These are phyloP conservation scores for Pseudogymnoascus sp. DNA, from an alignment of 2,329 filamentous ascomycete genomes.

Conservation along the genomic window DNA sequence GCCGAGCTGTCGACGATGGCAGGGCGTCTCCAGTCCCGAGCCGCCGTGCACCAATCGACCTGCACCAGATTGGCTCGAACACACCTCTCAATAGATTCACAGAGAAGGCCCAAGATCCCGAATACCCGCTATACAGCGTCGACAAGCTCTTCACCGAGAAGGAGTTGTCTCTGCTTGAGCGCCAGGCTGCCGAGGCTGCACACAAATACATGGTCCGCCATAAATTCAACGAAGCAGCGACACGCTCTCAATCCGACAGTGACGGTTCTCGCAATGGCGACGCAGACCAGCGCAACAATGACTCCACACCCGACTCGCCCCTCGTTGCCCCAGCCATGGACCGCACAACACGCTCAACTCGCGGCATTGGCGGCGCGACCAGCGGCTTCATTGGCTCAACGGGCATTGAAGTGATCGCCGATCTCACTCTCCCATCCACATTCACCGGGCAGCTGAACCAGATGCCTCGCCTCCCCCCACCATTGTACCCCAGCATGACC, in stretches of 20 bases:
- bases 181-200: conserved; percentile 53
- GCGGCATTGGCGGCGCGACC: conserved; percentile 38
- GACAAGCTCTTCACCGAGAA: conserved; percentile 67
- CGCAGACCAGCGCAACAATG: conserved; percentile 38
- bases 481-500: conserved; percentile 20
- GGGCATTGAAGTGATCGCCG: conserved; percentile 53
- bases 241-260: conserved; percentile 23
- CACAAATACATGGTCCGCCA: conserved; percentile 56
- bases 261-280: conserved; percentile 47
- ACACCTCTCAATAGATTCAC: conserved; percentile 54
- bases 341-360: conserved; percentile 55
- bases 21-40: conserved; percentile 54
- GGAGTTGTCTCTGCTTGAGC: conserved; percentile 60
- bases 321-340: conserved; percentile 52
- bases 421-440: conserved; percentile 52
- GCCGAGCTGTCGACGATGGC: conserved; percentile 50
- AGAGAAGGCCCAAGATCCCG: conserved; percentile 51
- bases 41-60: conserved; percentile 45
- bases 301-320: conserved; percentile 38
- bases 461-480: conserved; percentile 27
- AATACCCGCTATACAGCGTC: conserved; percentile 53
- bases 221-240: conserved; percentile 22
- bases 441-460: conserved; percentile 32
- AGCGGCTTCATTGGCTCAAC: conserved; percentile 50
- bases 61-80: conserved; percentile 38